These are phyloP conservation scores for Monosporozyma aerobia DNA, from an alignment of 805 yeast genomes.

Conservation along the genomic window DNA sequence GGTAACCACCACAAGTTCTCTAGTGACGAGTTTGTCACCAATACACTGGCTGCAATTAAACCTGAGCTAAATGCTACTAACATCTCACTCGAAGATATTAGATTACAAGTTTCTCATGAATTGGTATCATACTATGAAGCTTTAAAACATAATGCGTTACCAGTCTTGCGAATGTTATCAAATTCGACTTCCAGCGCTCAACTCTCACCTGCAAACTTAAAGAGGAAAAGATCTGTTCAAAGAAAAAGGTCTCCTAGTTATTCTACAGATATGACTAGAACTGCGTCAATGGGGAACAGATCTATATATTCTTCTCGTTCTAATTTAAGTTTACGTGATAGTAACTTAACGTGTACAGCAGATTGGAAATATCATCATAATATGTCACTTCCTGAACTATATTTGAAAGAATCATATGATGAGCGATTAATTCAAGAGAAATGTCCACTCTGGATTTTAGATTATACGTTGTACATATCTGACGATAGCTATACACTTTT, in stretches of 20 bases:
- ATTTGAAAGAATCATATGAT: slow-evolving; percentile 20
- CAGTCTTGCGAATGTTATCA: slow-evolving; percentile 12
- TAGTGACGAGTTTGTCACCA: slow-evolving; percentile 37
- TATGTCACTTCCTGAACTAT: slow-evolving; percentile 17
- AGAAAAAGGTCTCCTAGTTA: not conserved
- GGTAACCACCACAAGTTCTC: slow-evolving; percentile 32
- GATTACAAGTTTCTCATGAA: slow-evolving; percentile 11
- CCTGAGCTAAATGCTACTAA: slow-evolving; percentile 15
- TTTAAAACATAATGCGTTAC: slow-evolving; percentile 17
- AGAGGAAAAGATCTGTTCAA: not conserved
- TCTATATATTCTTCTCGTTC: not conserved
- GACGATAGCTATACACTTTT: not conserved
- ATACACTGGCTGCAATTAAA: slow-evolving; percentile 40
- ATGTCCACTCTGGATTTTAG: slow-evolving; percentile 22
- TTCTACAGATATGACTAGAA: not conserved
- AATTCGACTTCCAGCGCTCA: not conserved
- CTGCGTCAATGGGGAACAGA: not conserved
- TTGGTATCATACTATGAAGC: slow-evolving; percentile 17
- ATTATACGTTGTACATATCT: slow-evolving; percentile 13
- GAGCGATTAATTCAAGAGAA: slow-evolving; percentile 8
- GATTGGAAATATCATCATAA: slow-evolving; percentile 23
- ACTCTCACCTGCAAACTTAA: not conserved
- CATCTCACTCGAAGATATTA: slow-evolving; percentile 3
- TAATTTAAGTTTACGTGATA: not conserved
- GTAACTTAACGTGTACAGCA: slow-evolving; percentile 1